Evolutionary conservation across 805 yeast genomes (phyloP).

Genomic region (Yamadazyma phyllophila): DNA sequence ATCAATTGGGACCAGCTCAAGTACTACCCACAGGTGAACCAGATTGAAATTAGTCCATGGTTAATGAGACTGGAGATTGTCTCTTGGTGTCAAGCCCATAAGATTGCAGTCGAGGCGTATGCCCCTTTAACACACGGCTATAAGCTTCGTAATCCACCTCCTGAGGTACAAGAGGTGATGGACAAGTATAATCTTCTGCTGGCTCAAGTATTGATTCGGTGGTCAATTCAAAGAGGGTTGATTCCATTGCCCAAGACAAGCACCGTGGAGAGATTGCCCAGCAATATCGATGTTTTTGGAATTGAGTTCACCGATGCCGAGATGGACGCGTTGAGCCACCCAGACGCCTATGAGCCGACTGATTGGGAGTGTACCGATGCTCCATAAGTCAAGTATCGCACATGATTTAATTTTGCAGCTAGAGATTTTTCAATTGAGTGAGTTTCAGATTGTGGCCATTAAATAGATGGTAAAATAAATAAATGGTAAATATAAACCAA

Average conservation of each 20-base stretch:
- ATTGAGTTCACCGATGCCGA: slow-evolving; percentile 28
- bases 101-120: slow-evolving; percentile 35
- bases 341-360: slow-evolving; percentile 61
- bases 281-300: slow-evolving; percentile 23
- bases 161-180: slow-evolving; percentile 19
- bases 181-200: slow-evolving; percentile 38
- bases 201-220: slow-evolving; percentile 48
- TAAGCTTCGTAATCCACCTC: slow-evolving; percentile 23
- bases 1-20: slow-evolving; percentile 44
- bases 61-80: slow-evolving; percentile 40
- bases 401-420: background rate
- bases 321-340: slow-evolving; percentile 24
- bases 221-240: slow-evolving; percentile 49
- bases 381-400: slow-evolving; percentile 26
- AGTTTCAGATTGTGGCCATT: no score
- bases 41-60: slow-evolving; percentile 52
- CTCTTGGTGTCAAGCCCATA: slow-evolving; percentile 24
- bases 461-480: no score
- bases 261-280: slow-evolving; percentile 21
- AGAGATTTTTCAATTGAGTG: no score
- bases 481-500: no score
- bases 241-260: slow-evolving; percentile 36
- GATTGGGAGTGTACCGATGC: slow-evolving; percentile 75
- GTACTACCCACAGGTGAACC: slow-evolving; percentile 46
- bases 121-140: slow-evolving; percentile 40